Evolutionary conservation across 768 basidiomycete genomes (phyloP), one percentile per base, ranked within the genome.

Genomic region (Albatrellus ellisii): DNA sequence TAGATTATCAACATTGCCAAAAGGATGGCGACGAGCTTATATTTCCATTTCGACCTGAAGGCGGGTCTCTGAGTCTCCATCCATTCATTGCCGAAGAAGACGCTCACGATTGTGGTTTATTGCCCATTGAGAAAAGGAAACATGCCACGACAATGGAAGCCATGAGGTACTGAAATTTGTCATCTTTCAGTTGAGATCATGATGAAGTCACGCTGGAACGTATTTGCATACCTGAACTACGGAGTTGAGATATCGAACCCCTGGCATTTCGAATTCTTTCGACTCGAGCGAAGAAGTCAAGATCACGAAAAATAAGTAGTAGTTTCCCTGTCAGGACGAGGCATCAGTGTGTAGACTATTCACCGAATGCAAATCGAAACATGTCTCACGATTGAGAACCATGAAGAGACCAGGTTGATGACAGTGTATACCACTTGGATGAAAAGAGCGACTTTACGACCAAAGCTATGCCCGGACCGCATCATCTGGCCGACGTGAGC

Each of bases 91-190:
- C 26, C 25, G n/a, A 34, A 40, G n/a, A 12, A 15, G 14, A 22
- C 33, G 45, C 67, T 50, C 49, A 90, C 87, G 85, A 78, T 62
- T 75, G 71, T 4, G 91, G 91, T 56, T 84, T 82, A 59, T 95
- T 95, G 14, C 92, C 92, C 90, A 97, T 94, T 0, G 88, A 84
- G 58, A 95, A 84, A 1, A 95, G 65, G 69, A 97, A 95, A 51
- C 79, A 83, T 6, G 85, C 80, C n/a, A 91, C 70, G 22, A 98
- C 71, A 31, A 87, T 71, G 3, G 84, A 84, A 4, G 80, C 77
- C 70, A 95, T 79, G 26, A 79, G 61, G 56, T 87, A 94, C 79
- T 91, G 52, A 3, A 31, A 22, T 17, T 22, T 27, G 2, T 17
- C 17, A 4, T 17, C 14, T 14, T n/a, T 36, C 17, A 36, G 34